Base-by-base conservation (phyloP, 129 eudicot genomes). In the Sambucus nigra region DNA sequence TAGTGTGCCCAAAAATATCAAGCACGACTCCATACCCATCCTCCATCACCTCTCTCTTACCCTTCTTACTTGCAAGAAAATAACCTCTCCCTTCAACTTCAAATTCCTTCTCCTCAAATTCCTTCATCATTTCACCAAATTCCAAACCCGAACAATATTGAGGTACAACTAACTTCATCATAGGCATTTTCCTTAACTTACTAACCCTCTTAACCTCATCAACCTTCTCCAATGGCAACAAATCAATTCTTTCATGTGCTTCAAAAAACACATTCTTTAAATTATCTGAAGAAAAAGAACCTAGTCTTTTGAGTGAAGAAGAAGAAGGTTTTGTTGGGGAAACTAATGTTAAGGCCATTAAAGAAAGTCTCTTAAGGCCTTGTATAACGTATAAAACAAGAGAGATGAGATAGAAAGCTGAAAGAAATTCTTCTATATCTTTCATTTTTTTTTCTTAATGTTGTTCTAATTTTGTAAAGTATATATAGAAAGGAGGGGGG, bases 31-130 rank as follows among this genome's bases (percentile, higher is more conserved):
- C 61, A 44, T 60, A 65, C 5, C 73, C 44, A 61, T 73, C 78
- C 50, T 73, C 78, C 78, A 73, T 66, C n/a, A 35, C 24, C 16
- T 46, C 63, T 7, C 73, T 55, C n/a, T 50, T 66, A 19, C 78
- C 78, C 57, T 61, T 66, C 45, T 61, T 73, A 46, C 71, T 64
- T 13, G 52, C 66, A 60, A 64, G 16, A 28, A 27, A 52, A 39
- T 27, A 60, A 25, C 55, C 59, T 47, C n/a, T 60, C 4, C 72
- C 68, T 18, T 65, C 49, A 26, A 53, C 55, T 41, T 59, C 64
- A 33, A 53, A 33, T 8, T 65, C 78, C 23, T 44, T 51, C 27
- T 9, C 39, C 20, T 54, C 57, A 33, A 52, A 5, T 41, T 46
- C 54, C 16, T 15, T 59, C 10, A 12, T 47, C 48, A 32, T 31